Conservation (phyloP, 2,329 filamentous ascomycete species). For the Colletotrichum incanum region DNA sequence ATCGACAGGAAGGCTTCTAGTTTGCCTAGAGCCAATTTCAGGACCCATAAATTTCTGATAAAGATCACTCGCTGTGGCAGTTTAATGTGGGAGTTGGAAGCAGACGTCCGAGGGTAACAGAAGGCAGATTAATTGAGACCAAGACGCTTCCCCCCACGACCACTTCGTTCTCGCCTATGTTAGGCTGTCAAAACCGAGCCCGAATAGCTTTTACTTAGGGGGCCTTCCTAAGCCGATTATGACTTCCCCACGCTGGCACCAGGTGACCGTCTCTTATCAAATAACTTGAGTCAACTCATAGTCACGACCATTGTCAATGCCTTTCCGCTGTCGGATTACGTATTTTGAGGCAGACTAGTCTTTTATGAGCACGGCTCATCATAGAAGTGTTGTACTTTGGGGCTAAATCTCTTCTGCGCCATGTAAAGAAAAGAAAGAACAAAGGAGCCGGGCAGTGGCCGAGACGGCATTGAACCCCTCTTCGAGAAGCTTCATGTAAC, state of each 20-base stretch:
- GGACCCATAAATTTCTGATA: neutral
- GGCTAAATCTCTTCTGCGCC: too few relatives aligned
- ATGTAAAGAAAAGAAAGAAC: too few relatives aligned
- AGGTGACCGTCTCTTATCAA: neutral
- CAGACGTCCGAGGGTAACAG: neutral
- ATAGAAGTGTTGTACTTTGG: neutral
- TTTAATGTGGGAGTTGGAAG: neutral
- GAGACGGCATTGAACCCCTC: too few relatives aligned
- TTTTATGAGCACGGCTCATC: too few relatives aligned
- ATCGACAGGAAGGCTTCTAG: too few relatives aligned
- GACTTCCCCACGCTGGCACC: neutral
- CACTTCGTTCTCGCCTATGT: too few relatives aligned
- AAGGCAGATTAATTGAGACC: neutral
- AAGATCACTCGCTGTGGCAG: neutral
- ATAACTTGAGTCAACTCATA: too few relatives aligned
- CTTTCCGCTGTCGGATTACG: neutral
- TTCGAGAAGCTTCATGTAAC: neutral
- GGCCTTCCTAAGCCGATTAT: neutral
- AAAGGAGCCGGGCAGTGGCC: too few relatives aligned
- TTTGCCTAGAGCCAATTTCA: neutral
- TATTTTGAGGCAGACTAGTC: too few relatives aligned
- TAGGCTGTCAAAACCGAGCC: too few relatives aligned
- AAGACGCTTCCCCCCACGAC: neutral
- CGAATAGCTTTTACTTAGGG: neutral
- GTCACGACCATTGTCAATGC: too few relatives aligned